Evolutionary conservation across 441 rosid genomes (phyloP), one percentile per base, ranked within the genome.

Genomic region (Aquilaria agallochum): DNA sequence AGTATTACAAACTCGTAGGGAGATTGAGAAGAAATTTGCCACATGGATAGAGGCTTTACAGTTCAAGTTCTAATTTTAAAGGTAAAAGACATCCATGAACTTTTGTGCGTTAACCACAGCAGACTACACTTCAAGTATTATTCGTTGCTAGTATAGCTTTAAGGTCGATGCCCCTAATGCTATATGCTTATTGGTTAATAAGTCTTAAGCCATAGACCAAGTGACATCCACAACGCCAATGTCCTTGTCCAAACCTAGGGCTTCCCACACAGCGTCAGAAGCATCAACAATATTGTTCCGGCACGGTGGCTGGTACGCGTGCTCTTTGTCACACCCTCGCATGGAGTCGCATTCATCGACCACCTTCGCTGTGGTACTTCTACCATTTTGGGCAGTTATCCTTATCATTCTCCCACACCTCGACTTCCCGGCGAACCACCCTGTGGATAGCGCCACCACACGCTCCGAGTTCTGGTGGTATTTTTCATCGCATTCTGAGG

Each of bases 271-370:
- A 0, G 75, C 76, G 32, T 74, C 68, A 8, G 83, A 81, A 4
- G 69, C 80, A 4, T 81, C 78, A 0, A 76, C 80, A n/a, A 74
- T 59, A 34, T 78, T 68, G 44, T 78, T 72, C 51, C 7, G 0
- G 14, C 78, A 76, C 2, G 78, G 83, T 0, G 72, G 75, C 20
- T 58, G 76, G 2, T 33, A 11, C 0, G 74, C 79, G 53, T 76
- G 83, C 54, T 71, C 77, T 4, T 32, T 0, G 8, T 76, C 81
- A 44, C 84, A 78, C 15, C 83, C 83, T 1, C 11, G 10, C 49
- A 13, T 7, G 0, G 81, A 79, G 62, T 77, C 79, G 53, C 87
- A 82, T 59, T 82, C 80, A 33, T 77, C 80, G 5, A 79, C 86
- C 54, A 72, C 80, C 68, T 62, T 67, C 2, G 84, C 80, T 7